Conservation (phyloP, 331 rosid genomes). For the Saraca asoca region DNA sequence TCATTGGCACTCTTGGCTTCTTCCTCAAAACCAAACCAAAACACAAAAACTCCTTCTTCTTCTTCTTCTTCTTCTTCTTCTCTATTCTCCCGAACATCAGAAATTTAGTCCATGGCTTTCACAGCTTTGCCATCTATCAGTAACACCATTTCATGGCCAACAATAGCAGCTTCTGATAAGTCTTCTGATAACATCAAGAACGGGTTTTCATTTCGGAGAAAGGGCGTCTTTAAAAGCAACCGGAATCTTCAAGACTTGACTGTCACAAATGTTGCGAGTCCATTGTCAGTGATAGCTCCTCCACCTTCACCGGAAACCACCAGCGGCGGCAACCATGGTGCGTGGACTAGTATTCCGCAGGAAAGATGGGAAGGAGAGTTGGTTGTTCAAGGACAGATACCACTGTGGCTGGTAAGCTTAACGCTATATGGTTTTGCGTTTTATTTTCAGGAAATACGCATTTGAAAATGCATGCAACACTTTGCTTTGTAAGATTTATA, state of each 20-base stretch:
- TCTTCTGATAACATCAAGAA: background rate
- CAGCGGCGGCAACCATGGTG: conserved; percentile 50
- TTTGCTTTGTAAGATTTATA: no score
- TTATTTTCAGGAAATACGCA: no score
- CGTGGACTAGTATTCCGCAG: conserved; percentile 89
- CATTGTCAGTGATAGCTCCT: conserved; percentile 38
- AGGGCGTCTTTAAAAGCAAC: conserved; percentile 13
- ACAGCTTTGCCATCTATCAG: conserved; percentile 23
- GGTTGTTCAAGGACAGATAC: conserved; percentile 71
- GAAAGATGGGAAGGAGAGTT: conserved; percentile 96
- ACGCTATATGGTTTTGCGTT: background rate
- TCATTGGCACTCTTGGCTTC: conserved; percentile 12
- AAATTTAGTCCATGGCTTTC: conserved; percentile 56
- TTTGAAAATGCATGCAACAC: no score
- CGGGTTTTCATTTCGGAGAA: conserved; percentile 31
- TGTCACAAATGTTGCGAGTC: conserved; percentile 53
- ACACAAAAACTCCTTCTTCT: no score
- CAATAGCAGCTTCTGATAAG: conserved; percentile 30
- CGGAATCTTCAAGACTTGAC: conserved; percentile 37
- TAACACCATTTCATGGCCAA: conserved; percentile 36
- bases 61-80: no score
- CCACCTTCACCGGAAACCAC: conserved; percentile 24
- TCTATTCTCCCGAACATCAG: background rate
- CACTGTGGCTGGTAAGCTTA: conserved; percentile 73
- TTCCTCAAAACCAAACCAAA: conserved; percentile 14